Evolutionary conservation across 176 grass and related monocot genomes (phyloP).

Genomic region (Secale cereale): DNA sequence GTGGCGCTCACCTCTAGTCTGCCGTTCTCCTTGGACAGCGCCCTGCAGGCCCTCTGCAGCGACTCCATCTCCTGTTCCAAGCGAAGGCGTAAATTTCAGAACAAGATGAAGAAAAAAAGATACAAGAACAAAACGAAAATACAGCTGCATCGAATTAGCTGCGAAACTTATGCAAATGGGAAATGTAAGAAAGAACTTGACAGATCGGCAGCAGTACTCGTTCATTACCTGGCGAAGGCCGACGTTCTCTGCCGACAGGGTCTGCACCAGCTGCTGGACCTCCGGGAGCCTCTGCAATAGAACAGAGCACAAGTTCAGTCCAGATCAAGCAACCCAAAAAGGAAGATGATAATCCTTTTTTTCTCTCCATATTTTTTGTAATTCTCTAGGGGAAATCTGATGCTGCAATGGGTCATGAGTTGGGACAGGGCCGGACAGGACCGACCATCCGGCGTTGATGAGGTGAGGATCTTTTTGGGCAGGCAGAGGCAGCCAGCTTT

Average conservation of each 20-base stretch:
- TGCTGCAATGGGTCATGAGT: neutral
- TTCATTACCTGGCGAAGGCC: constrained; percentile 44
- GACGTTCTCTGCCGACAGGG: constrained; percentile 55
- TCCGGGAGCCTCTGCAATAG: constrained; percentile 51
- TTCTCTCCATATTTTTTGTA: too few species aligned
- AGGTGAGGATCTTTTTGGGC: constrained; percentile 28
- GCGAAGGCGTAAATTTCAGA: neutral
- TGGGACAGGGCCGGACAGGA: neutral
- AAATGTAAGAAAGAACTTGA: too few species aligned
- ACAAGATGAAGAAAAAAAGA: neutral
- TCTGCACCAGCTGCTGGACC: constrained; percentile 48
- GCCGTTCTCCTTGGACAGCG: constrained; percentile 40
- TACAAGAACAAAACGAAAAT: too few species aligned
- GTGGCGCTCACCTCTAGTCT: constrained; percentile 45
- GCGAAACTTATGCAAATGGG: too few species aligned
- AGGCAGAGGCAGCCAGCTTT: neutral
- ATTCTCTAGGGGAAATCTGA: neutral
- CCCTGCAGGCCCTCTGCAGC: constrained; percentile 35
- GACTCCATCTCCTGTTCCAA: constrained; percentile 37
- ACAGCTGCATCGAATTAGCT: too few species aligned
- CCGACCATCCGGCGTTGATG: constrained; percentile 28
- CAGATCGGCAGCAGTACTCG: too few species aligned
- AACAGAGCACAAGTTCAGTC: neutral
- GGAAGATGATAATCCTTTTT: too few species aligned
- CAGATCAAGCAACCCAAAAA: neutral